A percentile compares a stretch with the other conserved stretches of the same genome.
phyloP scores from a whole-genome alignment of 306 rosid genomes.

The Betula pendula region DNA sequence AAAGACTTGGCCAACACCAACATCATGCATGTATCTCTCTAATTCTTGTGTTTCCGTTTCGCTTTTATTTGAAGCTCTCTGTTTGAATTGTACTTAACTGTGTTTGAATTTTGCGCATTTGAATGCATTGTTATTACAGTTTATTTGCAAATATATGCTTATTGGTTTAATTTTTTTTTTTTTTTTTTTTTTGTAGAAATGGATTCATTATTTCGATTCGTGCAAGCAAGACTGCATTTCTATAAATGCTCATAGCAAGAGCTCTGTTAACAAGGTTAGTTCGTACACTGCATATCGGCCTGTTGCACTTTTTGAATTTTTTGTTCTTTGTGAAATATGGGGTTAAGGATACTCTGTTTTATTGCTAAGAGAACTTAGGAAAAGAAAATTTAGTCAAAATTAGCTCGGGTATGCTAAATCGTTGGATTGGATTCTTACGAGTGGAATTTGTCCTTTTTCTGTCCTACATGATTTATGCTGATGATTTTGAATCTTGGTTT shows the following conservation, averaged over 20 bases:
- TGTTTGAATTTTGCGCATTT: neutral
- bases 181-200: constrained; percentile 50
- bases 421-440: no score
- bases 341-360: neutral
- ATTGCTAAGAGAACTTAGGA: neutral
- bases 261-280: constrained; percentile 68
- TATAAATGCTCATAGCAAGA: constrained; percentile 80
- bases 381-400: neutral
- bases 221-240: constrained; percentile 67
- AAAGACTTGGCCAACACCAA: constrained; percentile 86
- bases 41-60: neutral
- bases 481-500: neutral
- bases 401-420: no score
- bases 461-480: neutral
- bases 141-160: neutral
- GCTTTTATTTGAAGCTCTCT: no score
- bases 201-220: constrained; percentile 61
- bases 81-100: no score
- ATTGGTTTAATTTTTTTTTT: neutral
- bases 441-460: neutral
- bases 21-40: constrained; percentile 63
- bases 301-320: neutral
- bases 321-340: neutral
- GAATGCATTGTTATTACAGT: neutral
- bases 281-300: neutral